Evolutionary conservation across 2,329 filamentous ascomycete species (phyloP).

Genomic region (Periconia sp.): DNA sequence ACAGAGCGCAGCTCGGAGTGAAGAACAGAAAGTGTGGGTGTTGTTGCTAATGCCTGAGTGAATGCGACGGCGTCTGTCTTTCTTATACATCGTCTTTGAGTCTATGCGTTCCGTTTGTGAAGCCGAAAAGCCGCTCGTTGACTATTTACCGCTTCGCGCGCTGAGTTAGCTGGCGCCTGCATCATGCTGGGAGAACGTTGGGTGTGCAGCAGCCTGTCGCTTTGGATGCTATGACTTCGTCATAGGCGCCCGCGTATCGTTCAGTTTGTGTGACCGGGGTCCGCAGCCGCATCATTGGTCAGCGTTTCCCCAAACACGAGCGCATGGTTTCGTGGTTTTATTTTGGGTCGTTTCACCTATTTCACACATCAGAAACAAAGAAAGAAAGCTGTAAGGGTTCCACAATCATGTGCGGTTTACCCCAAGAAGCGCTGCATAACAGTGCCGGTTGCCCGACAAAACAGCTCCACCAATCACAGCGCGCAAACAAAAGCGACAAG

Average conservation of each 20-base stretch:
- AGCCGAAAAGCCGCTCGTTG: neutral
- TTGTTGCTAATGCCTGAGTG: conserved; percentile 1
- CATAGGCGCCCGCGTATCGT: conserved; percentile 24
- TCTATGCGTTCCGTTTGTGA: conserved; percentile 2
- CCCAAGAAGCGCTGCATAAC: neutral
- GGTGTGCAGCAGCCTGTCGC: conserved; percentile 18
- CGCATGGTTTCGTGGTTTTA: neutral
- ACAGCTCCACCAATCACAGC: neutral
- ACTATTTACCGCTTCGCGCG: conserved; percentile 1
- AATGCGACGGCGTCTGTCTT: neutral
- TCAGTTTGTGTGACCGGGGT: conserved; percentile 9
- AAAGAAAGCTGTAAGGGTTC: conserved; percentile 8
- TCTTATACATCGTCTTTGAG: conserved; percentile 6
- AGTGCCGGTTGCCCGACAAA: neutral
- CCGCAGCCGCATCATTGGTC: conserved; percentile 26
- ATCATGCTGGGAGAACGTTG: neutral
- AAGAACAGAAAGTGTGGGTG: conserved; percentile 6
- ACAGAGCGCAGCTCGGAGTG: conserved; percentile 7
- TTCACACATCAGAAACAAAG: conserved; percentile 12
- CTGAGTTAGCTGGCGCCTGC: conserved; percentile 6
- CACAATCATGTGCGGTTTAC: neutral
- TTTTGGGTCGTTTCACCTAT: conserved; percentile 2
- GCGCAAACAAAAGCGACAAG: neutral
- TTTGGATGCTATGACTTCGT: conserved; percentile 10
- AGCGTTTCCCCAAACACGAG: conserved; percentile 9